Evolutionary conservation across 768 basidiomycete species (phyloP), one percentile per base, ranked within the genome.

Genomic region (Podaxis mareebaensis): DNA sequence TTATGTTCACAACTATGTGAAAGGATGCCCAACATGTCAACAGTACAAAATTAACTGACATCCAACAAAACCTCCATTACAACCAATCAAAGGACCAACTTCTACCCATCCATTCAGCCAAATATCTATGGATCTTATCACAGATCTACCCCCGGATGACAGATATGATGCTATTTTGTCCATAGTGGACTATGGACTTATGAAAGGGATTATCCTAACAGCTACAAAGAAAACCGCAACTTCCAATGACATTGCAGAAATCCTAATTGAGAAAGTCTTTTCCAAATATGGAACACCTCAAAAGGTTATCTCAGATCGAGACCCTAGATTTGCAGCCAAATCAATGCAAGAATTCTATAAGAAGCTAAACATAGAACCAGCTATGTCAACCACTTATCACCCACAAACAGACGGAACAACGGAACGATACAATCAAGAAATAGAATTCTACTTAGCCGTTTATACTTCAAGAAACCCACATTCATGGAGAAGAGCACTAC

Each of bases 311-410:
- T 60, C 67, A 60, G 64, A 67, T 65, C 26, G 66, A 64, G 73
- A 70, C 13, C 62, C 69, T 0, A 61, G 69, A 17, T 77, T 77
- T 30, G 55, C 65, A 1, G 62, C 72, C 0, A 63, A 63, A 17
- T 69, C 71, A 48, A 70, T 66, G 44, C 12, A 58, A 53, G 66
- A 67, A 3, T 57, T 76, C 0, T 66, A 63, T 12, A 38, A 48
- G 15, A 22, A 65, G 33, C 64, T 72, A 17, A 68, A 59, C 13
- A 69, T 66, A 10, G 57, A 67, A 54, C 69, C 64, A 5, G 62
- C 65, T 6, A 52, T 71, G 2, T 73, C 72, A 4, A 79, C 76
- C 0, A 73, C 76, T 2, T 80, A 72, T 65, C 79, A 79, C 46
- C 79, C 76, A 3, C 61, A 73, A 58, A 66, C 67, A 0, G 69